Evolutionary conservation across 2,329 filamentous ascomycete genomes (phyloP).

Genomic region (Beauveria asiatica): DNA sequence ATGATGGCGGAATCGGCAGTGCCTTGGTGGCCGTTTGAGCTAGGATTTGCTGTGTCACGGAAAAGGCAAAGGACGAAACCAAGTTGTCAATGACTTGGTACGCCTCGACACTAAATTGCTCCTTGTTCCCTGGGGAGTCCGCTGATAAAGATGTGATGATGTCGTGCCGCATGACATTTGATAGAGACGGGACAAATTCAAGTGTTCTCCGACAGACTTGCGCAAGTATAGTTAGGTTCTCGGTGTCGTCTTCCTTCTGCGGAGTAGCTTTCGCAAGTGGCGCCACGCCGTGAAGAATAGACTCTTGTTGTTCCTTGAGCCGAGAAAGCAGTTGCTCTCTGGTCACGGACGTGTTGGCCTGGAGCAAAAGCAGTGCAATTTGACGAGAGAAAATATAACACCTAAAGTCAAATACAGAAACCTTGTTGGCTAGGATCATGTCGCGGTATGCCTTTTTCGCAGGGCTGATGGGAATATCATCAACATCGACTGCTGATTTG

Average conservation of each 20-base stretch:
- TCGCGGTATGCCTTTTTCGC: conserved; percentile 78
- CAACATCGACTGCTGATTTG: conserved; percentile 31
- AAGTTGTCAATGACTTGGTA: conserved; percentile 60
- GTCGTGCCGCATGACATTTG: conserved; percentile 72
- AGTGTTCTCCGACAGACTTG: conserved; percentile 78
- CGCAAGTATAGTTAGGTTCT: conserved; percentile 72
- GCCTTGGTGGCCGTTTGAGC: conserved; percentile 64
- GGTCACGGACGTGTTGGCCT: conserved; percentile 65
- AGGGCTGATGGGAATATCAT: conserved; percentile 53
- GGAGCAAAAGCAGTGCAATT: conserved; percentile 68
- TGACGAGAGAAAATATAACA: conserved; percentile 91
- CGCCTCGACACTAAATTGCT: conserved; percentile 29
- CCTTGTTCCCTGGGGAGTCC: conserved; percentile 28
- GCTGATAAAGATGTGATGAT: conserved; percentile 53
- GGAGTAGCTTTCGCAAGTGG: conserved; percentile 37
- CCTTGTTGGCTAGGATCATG: conserved; percentile 86
- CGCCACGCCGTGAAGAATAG: conserved; percentile 48
- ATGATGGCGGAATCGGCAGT: conserved; percentile 56
- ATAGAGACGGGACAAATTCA: conserved; percentile 74
- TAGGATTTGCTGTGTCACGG: conserved; percentile 66
- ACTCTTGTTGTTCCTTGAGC: conserved; percentile 53
- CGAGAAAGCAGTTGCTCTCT: conserved; percentile 54
- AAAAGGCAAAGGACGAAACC: conserved; percentile 70
- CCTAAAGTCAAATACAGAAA: conserved; percentile 91
- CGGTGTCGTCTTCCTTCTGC: conserved; percentile 50